Base-by-base conservation (phyloP, 345 rosid genomes). In the Abelmoschus esculentus region DNA sequence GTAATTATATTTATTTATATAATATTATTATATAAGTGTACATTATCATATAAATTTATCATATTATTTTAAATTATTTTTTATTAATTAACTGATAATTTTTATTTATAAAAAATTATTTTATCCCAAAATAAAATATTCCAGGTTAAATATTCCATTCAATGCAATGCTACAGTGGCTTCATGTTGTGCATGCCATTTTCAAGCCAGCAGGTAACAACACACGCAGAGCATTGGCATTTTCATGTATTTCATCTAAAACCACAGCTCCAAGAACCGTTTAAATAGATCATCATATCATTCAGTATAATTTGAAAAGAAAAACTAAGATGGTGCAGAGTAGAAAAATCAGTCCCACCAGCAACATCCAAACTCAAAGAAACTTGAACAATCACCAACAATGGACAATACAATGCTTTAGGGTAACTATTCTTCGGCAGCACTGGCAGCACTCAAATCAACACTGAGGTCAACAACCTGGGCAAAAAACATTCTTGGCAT, bases 361-460 rank as follows among this genome's bases (percentile, higher is more conserved):
- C 7, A 59, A 59, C 65, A 70, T 47, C 5, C 28, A 47, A 12
- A 32, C 46, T 42, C 3, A 8, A 42, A 42, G 46, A 42, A 42
- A 38, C 42, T 38, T 38, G 42, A 38, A 38, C 42, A 38, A 10
- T 2, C 64, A 69, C 72, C 15, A 70, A 44, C 28, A 28, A 8
- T n/a, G n/a, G 55, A 47, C 22, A 1, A 55, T 14, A 28, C 8
- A 36, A 49, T 50, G 17, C n/a, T 12, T 62, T 31, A 2, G 17
- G 49, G 52, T 18, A 17, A 47, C 26, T 46, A 72, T 70, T 91
- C 96, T 70, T 88, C 96, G 0, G 99, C 97, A 52, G 90, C 91
- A 79, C 96, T 89, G 53, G 97, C 99, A 56, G 93, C 96, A 67
- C 89, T 91, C 58, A 91, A 78, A 79, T 91, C 96, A 83, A 91